phyloP scores from a whole-genome alignment of 1,284 basidiomycete genomes.

The Sporisorium sorghi region DNA sequence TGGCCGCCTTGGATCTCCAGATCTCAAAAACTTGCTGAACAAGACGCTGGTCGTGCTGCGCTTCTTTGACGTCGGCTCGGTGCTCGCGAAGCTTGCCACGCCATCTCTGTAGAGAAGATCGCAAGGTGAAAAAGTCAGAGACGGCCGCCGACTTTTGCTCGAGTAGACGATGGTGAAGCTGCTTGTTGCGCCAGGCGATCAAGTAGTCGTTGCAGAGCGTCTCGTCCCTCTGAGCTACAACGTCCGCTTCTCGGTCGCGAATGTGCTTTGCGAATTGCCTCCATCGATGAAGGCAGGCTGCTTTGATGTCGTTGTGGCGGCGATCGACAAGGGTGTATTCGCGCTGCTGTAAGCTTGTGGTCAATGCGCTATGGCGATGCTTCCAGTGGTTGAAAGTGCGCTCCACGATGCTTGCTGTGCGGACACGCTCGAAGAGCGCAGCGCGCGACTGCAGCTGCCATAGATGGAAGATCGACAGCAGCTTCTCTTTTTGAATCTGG shows the following conservation, averaged over 20 bases:
- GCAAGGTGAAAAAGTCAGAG: constrained; percentile 16
- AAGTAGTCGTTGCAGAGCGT: constrained; percentile 16
- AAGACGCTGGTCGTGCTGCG: constrained; percentile 15
- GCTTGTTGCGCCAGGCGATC: constrained; percentile 24
- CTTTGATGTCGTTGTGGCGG: not conserved
- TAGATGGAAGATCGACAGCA: constrained; percentile 1
- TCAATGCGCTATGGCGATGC: constrained; percentile 21
- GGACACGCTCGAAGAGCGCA: constrained; percentile 24
- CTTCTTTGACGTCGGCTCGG: constrained; percentile 19
- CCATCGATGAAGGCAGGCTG: constrained; percentile 21
- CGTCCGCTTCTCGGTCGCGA: constrained; percentile 7
- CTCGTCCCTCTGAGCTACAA: constrained; percentile 11
- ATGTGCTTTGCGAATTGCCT: constrained; percentile 9
- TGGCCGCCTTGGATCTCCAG: constrained; percentile 32
- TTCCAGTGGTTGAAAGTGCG: constrained; percentile 29
- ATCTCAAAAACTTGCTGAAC: constrained; percentile 32
- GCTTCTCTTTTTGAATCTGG: not conserved
- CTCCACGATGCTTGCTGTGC: constrained; percentile 8
- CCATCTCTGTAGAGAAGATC: constrained; percentile 26
- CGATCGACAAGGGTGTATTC: constrained; percentile 22
- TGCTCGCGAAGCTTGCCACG: constrained; percentile 17
- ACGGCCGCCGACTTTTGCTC: constrained; percentile 22
- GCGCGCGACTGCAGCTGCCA: constrained; percentile 35
- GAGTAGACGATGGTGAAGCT: constrained; percentile 15
- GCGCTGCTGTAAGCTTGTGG: constrained; percentile 31